phyloP scores from a whole-genome alignment of 2,329 filamentous ascomycete species.

The Tolypocladium cylindrosporum region DNA sequence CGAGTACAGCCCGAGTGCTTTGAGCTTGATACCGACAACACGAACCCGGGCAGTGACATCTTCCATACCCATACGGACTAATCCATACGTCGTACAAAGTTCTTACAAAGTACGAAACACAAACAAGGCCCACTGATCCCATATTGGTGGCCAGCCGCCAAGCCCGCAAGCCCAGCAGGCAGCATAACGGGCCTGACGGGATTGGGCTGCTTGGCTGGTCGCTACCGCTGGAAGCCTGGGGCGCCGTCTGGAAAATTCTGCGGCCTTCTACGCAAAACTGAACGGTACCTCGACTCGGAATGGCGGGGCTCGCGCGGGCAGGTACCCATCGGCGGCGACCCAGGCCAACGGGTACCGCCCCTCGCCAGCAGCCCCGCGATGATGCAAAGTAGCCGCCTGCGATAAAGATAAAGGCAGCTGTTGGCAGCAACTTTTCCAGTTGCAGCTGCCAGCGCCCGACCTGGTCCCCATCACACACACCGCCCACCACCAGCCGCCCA shows the following conservation, averaged over 20 bases:
- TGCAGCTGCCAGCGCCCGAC: background rate
- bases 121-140: too few relatives aligned
- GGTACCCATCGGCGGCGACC: conserved; percentile 2
- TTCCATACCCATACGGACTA: too few relatives aligned
- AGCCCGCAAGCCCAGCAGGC: background rate
- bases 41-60: too few relatives aligned
- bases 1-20: too few relatives aligned
- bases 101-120: too few relatives aligned
- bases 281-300: conserved; percentile 2
- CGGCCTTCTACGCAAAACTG: conserved; percentile 9
- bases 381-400: background rate
- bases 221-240: background rate
- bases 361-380: background rate
- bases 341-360: conserved; percentile 1
- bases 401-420: background rate
- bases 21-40: too few relatives aligned
- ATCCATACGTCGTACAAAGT: too few relatives aligned
- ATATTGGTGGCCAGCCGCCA: too few relatives aligned
- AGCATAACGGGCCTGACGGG: too few relatives aligned
- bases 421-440: too few relatives aligned
- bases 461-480: background rate
- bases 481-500: background rate
- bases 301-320: conserved; percentile 7
- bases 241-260: conserved; percentile 15
- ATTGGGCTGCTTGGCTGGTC: too few relatives aligned